Percentiles rank a stretch among this genome's conserved stretches.
phyloP scores from a whole-genome alignment of 108 stramenopile genomes.

The Chaetoceros tenuissimus region DNA sequence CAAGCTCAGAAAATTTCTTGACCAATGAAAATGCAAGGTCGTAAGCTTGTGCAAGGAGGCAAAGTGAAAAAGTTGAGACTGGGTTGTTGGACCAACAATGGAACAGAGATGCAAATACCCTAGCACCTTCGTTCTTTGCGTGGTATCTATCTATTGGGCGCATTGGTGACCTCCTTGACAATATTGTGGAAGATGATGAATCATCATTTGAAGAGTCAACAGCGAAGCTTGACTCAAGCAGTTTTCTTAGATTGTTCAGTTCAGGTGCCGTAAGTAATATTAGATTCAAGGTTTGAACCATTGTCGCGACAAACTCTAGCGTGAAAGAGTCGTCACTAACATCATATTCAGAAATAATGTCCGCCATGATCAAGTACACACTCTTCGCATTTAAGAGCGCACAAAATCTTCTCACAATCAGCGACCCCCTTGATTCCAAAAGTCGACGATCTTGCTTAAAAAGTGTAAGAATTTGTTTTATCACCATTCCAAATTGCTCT shows the following conservation, averaged over 20 bases:
- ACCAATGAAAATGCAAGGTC: constrained; percentile 89
- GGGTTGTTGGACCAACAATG: constrained; percentile 97
- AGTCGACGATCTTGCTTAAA: constrained; percentile 85
- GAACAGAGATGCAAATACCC: constrained; percentile 82
- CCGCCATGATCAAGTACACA: constrained; percentile 89
- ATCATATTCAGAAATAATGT: constrained; percentile 62
- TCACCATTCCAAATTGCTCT: constrained; percentile 83
- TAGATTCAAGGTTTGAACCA: constrained; percentile 97
- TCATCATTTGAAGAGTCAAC: background rate
- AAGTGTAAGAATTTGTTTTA: constrained; percentile 85
- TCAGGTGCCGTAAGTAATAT: constrained; percentile 95
- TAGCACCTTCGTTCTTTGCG: constrained; percentile 31
- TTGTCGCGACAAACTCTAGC: constrained; percentile 87
- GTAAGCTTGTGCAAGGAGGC: constrained; percentile 93
- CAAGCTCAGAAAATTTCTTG: constrained; percentile 77
- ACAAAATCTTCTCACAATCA: constrained; percentile 95
- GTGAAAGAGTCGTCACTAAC: constrained; percentile 36
- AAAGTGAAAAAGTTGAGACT: constrained; percentile 92
- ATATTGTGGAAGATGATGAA: background rate
- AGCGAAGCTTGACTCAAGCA: constrained; percentile 45
- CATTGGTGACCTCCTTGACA: constrained; percentile 1
- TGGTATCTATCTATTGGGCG: constrained; percentile 10
- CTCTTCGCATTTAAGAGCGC: constrained; percentile 87
- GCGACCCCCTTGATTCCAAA: constrained; percentile 91
- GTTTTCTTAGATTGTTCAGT: constrained; percentile 76